phyloP scores from a whole-genome alignment of 2,329 filamentous ascomycete species.

The Alternaria longipes region DNA sequence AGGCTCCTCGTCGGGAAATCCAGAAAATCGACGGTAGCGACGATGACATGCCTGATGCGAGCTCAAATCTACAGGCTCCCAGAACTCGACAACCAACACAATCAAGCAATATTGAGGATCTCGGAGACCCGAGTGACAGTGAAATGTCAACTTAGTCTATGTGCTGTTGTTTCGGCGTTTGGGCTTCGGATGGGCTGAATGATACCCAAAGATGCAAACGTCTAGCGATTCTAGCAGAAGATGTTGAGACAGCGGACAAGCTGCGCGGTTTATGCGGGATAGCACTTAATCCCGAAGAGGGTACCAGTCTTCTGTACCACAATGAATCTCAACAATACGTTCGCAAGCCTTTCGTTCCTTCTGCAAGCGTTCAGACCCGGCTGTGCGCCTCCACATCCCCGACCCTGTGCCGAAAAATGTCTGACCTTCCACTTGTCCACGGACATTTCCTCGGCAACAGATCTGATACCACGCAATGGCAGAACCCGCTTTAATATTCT shows the following conservation, averaged over 20 bases:
- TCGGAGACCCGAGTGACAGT: constrained; percentile 29
- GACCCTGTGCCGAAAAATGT: constrained; percentile 6
- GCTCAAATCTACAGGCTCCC: constrained; percentile 12
- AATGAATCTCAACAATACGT: constrained; percentile 5
- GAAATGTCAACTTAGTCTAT: constrained; percentile 7
- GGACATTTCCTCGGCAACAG: constrained; percentile 7
- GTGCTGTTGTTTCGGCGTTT: not conserved
- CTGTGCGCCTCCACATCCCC: constrained; percentile 8
- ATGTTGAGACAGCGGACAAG: constrained; percentile 1
- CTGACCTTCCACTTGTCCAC: constrained; percentile 6
- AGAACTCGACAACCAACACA: constrained; percentile 23
- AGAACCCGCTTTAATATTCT: constrained; percentile 1
- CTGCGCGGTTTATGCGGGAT: constrained; percentile 3
- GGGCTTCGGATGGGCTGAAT: constrained; percentile 8
- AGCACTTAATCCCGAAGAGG: not conserved
- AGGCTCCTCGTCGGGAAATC: constrained; percentile 9
- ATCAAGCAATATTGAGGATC: constrained; percentile 32
- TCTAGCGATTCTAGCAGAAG: not conserved
- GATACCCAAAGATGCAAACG: not conserved
- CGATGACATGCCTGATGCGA: constrained; percentile 1
- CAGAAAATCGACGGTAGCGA: constrained; percentile 3
- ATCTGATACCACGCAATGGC: not conserved
- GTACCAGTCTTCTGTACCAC: constrained; percentile 1
- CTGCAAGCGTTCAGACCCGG: not conserved
- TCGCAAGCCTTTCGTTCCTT: constrained; percentile 5